Conservation (phyloP, 2,329 filamentous ascomycete genomes). For the Stylonectria norvegica region DNA sequence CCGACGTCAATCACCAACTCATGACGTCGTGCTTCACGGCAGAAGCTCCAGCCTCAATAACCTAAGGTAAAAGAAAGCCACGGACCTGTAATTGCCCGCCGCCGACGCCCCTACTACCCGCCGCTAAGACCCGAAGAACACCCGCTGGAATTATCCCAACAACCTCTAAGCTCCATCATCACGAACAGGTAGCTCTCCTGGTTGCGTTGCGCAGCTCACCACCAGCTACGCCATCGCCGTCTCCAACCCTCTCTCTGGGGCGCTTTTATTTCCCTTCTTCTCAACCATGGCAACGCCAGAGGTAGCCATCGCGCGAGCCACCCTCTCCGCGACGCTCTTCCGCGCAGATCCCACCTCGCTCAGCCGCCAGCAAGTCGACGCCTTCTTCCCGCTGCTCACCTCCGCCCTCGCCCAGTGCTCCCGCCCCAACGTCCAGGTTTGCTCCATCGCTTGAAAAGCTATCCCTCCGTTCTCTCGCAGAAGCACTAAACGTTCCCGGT, state of each 20-base stretch:
- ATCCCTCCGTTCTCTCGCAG: constrained; percentile 24
- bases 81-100: constrained; percentile 1
- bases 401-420: constrained; percentile 68
- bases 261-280: not conserved
- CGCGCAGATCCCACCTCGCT: constrained; percentile 70
- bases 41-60: not conserved
- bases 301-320: constrained; percentile 73
- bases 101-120: constrained; percentile 1
- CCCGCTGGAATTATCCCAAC: constrained; percentile 4
- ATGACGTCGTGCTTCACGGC: constrained; percentile 1
- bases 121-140: constrained; percentile 8
- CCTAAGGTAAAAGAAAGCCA: not conserved
- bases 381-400: constrained; percentile 65
- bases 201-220: too few relatives aligned
- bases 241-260: constrained; percentile 1
- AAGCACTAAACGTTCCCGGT: constrained; percentile 27
- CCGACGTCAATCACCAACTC: not conserved
- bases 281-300: constrained; percentile 62
- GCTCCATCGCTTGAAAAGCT: constrained; percentile 39
- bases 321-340: constrained; percentile 70
- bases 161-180: not conserved
- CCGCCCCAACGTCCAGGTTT: constrained; percentile 84
- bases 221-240: too few relatives aligned
- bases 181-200: too few relatives aligned
- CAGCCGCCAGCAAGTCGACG: constrained; percentile 64